Base-by-base conservation (phyloP, 2,329 filamentous ascomycete genomes). In the Ophiostoma perfectum region DNA sequence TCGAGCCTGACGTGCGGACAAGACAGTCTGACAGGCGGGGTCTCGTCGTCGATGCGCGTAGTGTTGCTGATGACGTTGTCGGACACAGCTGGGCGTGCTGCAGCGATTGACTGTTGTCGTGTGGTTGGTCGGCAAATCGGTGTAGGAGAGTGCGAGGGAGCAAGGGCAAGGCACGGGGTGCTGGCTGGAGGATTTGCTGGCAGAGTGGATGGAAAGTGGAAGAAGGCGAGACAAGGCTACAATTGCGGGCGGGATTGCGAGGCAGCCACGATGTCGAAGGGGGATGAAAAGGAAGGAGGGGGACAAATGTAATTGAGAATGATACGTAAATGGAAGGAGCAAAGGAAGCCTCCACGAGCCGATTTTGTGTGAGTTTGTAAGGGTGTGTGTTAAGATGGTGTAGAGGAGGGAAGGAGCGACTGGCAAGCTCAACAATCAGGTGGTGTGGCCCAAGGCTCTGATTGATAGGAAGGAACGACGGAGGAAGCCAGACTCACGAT, bases 111-210 rank as follows among this genome's bases (percentile, higher is more conserved):
- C 27, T 60, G 45, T 58, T 44, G n/a, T 27, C 38, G 12, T 65
- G 63, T 18, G 38, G 60, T 63, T 63, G 39, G 60, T 69, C 65
- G 65, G 68, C 16, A n/a, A 45, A 58, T 69, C 68, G 68, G 65
- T 45, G 64, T 64, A 66, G 60, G 65, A 64, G 39, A 27, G 52
- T 58, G 67, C 67, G 67, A 69, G 47, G 42, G 47, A 66, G 14
- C 4, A 52, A n/a, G 18, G 14, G 18, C 18, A 18, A n/a, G 49
- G 49, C n/a, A n/a, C n/a, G 49, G 38, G 60, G 52, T 14, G 55
- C 55, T 38, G 47, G 47, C 47, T 52, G 47, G 49, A 9, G 12
- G 58, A 62, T 62, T 62, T 62, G 38, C 38, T 62, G n/a, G 16
- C 39, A 18, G 60, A 44, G 60, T 63, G 60, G 39, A 44, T 63